A percentile compares a stretch with the other conserved stretches of the same genome.
These are phyloP conservation scores for Tilletia walkeri DNA, from an alignment of 1,284 basidiomycete species.

Conservation along the genomic window DNA sequence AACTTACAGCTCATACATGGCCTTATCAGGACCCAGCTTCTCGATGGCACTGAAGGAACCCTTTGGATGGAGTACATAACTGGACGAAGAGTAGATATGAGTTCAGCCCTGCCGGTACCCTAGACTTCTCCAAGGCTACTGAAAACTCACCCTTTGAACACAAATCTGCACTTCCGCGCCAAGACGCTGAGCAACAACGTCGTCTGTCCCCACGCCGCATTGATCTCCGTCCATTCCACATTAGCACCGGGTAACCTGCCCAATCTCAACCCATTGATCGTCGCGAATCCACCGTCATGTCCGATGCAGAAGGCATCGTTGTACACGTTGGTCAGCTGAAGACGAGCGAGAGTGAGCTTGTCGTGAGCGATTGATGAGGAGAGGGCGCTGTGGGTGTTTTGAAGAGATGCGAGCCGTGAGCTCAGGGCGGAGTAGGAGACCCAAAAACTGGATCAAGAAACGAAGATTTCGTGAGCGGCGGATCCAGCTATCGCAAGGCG, in stretches of 20 bases:
- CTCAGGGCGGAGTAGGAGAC: slow-evolving; percentile 71
- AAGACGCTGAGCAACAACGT: slow-evolving; percentile 87
- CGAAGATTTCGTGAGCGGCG: no score
- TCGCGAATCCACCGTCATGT: slow-evolving; percentile 85
- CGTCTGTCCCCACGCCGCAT: slow-evolving; percentile 97
- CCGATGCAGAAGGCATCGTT: slow-evolving; percentile 98
- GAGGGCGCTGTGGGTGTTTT: slow-evolving; percentile 69
- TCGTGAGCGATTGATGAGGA: slow-evolving; percentile 63
- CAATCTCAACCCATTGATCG: slow-evolving; percentile 90
- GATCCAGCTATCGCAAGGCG: no score
- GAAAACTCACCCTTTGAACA: slow-evolving; percentile 25
- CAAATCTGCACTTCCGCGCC: slow-evolving; percentile 31
- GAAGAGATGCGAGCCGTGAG: slow-evolving; percentile 67
- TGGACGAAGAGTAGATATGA: not conserved
- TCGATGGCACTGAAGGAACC: slow-evolving; percentile 42
- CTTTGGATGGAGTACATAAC: slow-evolving; percentile 39
- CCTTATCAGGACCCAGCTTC: slow-evolving; percentile 27
- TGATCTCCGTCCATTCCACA: slow-evolving; percentile 96
- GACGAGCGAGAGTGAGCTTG: slow-evolving; percentile 68
- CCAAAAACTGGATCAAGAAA: slow-evolving; percentile 71
- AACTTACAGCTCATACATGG: slow-evolving; percentile 33
- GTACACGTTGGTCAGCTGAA: slow-evolving; percentile 93
- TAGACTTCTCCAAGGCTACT: not conserved
- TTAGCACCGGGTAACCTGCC: slow-evolving; percentile 71
- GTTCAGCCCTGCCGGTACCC: not conserved